A percentile compares a stretch with the other conserved stretches of the same genome.
Conservation (phyloP, 2,329 filamentous ascomycete genomes). For the Blastomyces parvus region DNA sequence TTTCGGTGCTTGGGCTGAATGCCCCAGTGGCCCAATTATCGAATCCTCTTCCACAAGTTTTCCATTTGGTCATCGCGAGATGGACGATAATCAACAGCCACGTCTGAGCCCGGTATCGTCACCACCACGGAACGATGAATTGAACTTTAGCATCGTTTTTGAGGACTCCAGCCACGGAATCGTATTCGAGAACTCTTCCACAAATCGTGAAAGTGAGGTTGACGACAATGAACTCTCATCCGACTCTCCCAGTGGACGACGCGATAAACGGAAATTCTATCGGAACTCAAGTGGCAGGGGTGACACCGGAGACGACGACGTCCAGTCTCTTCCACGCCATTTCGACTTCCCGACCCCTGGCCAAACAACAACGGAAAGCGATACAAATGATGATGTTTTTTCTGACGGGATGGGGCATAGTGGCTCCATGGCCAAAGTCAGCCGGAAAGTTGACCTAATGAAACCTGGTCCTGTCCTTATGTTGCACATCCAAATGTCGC, state of each 20-base stretch:
- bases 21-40: conserved; percentile 12
- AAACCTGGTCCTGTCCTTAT: conserved; percentile 33
- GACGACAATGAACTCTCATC: conserved; percentile 15
- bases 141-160: conserved; percentile 34
- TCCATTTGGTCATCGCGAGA: background rate
- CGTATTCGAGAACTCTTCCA: conserved; percentile 16
- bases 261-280: conserved; percentile 9
- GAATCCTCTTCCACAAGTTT: background rate
- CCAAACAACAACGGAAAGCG: conserved; percentile 29
- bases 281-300: conserved; percentile 6
- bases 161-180: conserved; percentile 28
- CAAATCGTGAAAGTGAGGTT: conserved; percentile 17
- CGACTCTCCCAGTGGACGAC: conserved; percentile 12
- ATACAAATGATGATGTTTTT: conserved; percentile 33
- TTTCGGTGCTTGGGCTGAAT: conserved; percentile 55
- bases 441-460: conserved; percentile 21
- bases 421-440: conserved; percentile 26
- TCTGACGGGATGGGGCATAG: conserved; percentile 33
- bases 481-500: conserved; percentile 59
- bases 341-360: conserved; percentile 25
- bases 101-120: conserved; percentile 13
- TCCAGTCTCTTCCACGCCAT: conserved; percentile 42
- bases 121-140: conserved; percentile 17
- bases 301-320: conserved; percentile 34
- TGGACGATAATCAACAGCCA: conserved; percentile 4